A percentile compares a stretch with the other conserved stretches of the same genome.
Conservation (phyloP, 176 grass and related monocot species). For the Stipa capillata region DNA sequence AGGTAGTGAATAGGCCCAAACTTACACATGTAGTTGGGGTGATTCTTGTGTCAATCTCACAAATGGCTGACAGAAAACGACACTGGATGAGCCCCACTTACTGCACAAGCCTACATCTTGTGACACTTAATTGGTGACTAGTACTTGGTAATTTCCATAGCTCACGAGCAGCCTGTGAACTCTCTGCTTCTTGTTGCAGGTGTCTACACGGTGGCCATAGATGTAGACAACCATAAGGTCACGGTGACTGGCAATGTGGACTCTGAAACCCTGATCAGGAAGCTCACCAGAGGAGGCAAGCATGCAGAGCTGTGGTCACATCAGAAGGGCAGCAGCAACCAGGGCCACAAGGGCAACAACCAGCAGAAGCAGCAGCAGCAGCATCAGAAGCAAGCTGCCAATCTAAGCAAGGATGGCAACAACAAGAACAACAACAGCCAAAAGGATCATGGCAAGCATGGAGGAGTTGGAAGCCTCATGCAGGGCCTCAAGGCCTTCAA, state of each 20-base stretch:
- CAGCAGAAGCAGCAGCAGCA: slow-evolving; percentile 45
- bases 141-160: not conserved
- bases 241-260: slow-evolving; percentile 67
- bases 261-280: slow-evolving; percentile 66
- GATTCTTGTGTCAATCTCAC: slow-evolving; percentile 7
- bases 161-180: slow-evolving; percentile 37
- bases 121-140: not conserved
- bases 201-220: slow-evolving; percentile 75
- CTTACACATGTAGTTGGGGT: not conserved
- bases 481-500: slow-evolving; percentile 91
- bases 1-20: not conserved
- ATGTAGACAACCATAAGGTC: slow-evolving; percentile 89
- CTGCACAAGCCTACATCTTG: slow-evolving; percentile 16
- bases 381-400: slow-evolving; percentile 44
- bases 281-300: slow-evolving; percentile 80
- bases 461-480: slow-evolving; percentile 55
- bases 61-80: not conserved
- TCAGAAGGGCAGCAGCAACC: slow-evolving; percentile 52
- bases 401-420: slow-evolving; percentile 33
- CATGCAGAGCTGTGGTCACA: slow-evolving; percentile 79
- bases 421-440: slow-evolving; percentile 34
- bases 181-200: slow-evolving; percentile 45
- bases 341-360: slow-evolving; percentile 45
- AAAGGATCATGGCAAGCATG: slow-evolving; percentile 66
- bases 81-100: not conserved